These are phyloP conservation scores for Tetradesmus obliquus DNA, from an alignment of 139 green algal species.

Conservation along the genomic window DNA sequence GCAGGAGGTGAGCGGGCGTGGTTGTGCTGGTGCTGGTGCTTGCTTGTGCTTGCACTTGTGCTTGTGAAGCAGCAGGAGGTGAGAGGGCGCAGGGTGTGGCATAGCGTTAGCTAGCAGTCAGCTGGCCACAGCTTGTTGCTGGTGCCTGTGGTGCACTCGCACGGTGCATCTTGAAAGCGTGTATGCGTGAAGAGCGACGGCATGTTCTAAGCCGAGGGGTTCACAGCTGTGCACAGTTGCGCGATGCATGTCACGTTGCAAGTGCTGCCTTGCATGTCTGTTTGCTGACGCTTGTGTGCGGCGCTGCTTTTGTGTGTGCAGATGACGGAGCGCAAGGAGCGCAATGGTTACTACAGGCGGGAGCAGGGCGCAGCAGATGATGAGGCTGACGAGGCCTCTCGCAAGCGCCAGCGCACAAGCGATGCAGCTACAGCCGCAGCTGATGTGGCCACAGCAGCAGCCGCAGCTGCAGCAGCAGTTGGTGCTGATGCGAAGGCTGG, in stretches of 20 bases:
- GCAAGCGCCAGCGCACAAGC: conserved; percentile 25
- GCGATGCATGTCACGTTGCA: no score
- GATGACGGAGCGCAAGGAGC: conserved; percentile 58
- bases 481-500: neutral
- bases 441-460: neutral
- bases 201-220: no score
- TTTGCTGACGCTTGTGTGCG: neutral
- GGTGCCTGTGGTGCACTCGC: no score
- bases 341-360: conserved; percentile 47
- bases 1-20: conserved; percentile 48
- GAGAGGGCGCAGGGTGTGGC: no score
- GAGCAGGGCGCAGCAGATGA: neutral
- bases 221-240: no score
- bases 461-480: neutral
- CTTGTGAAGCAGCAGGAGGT: neutral
- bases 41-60: neutral
- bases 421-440: neutral
- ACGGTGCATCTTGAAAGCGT: no score
- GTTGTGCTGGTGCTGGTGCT: neutral
- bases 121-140: neutral
- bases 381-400: neutral
- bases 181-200: no score
- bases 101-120: no score
- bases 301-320: neutral
- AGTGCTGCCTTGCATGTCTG: neutral